Conservation (phyloP, 768 basidiomycete genomes). For the Boletus pseudopeckii region DNA sequence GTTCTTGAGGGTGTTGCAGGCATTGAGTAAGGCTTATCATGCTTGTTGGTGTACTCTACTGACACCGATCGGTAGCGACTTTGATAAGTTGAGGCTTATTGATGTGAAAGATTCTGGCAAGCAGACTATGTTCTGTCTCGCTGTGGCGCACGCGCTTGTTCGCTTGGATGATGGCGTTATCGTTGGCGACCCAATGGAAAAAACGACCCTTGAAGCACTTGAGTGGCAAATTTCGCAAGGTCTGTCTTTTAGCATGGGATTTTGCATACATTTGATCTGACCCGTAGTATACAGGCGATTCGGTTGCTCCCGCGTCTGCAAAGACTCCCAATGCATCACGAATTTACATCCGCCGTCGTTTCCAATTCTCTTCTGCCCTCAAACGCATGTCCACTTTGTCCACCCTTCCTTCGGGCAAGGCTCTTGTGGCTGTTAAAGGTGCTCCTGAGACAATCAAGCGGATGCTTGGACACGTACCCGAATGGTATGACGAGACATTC, state of each 20-base stretch:
- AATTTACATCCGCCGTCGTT: conserved; percentile 80
- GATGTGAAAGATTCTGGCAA: conserved; percentile 72
- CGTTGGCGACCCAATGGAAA: conserved; percentile 99
- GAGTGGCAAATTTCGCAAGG: conserved; percentile 83
- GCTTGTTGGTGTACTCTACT: not conserved
- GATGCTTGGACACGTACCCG: conserved; percentile 76
- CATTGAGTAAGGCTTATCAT: conserved; percentile 63
- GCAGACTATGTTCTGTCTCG: conserved; percentile 84
- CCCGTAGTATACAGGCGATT: conserved; percentile 45
- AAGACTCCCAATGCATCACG: conserved; percentile 54
- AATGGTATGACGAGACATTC: conserved; percentile 88
- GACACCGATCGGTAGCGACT: conserved; percentile 39
- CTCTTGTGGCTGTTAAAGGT: conserved; percentile 82
- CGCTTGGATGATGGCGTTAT: conserved; percentile 89
- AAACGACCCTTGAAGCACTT: conserved; percentile 87
- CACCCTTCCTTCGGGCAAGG: conserved; percentile 57
- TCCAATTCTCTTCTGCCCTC: conserved; percentile 96
- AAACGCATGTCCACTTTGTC: conserved; percentile 97
- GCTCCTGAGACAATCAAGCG: conserved; percentile 94
- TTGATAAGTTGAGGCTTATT: conserved; percentile 63
- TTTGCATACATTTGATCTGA: not conserved
- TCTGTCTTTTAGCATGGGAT: conserved; percentile 20
- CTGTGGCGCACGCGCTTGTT: conserved; percentile 93
- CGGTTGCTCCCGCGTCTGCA: conserved; percentile 54
- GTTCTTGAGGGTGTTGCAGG: conserved; percentile 94